Evolutionary conservation across 805 yeast genomes (phyloP), one percentile per base, ranked within the genome.

Genomic region (Cyberlindnera saturnus): DNA sequence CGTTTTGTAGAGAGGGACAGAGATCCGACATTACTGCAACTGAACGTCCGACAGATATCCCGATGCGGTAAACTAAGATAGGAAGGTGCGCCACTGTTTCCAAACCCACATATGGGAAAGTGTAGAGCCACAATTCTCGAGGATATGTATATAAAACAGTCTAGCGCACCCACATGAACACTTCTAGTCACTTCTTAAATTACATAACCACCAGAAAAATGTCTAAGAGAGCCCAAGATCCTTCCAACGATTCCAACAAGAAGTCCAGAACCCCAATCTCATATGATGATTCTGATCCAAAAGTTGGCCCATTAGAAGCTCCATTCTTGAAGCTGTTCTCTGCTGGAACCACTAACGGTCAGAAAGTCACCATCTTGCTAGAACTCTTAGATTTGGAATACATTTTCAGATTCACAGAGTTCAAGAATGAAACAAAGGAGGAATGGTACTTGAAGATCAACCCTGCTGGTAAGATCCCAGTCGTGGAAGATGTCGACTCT

Each of bases 381-480:
- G 71, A 66, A 50, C 49, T 66, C 28, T 50, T 68, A 17, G 53
- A 56, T n/a, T 34, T 61, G 8, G 51, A 56, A 3, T 66, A 67
- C 59, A 55, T 58, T 45, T 49, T 52, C 44, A 57, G 70, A 43
- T 44, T 53, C 11, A 56, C 79, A 41, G 58, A 80, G 41, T 47
- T 44, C 14, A 62, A 55, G 20, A 60, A 61, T 28, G 79, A 65
- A 42, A 79, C 77, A 41, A 79, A 79, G 53, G 70, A 71, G 50
- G 74, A 66, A 3, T 75, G 82, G 81, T 81, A 66, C 49, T 55
- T 77, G 39, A 66, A 73, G 45, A 57, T 77, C 52, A 78, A 79
- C 56, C 80, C 81, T 19, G 77, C 77, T 50, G 85, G 86, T 13
- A 65, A 79, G 55, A 73, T 81, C 42, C 87, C 87, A 20, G 70